Evolutionary conservation across 2,329 filamentous ascomycete genomes (phyloP).

Genomic region (Arachnomyces sp.): DNA sequence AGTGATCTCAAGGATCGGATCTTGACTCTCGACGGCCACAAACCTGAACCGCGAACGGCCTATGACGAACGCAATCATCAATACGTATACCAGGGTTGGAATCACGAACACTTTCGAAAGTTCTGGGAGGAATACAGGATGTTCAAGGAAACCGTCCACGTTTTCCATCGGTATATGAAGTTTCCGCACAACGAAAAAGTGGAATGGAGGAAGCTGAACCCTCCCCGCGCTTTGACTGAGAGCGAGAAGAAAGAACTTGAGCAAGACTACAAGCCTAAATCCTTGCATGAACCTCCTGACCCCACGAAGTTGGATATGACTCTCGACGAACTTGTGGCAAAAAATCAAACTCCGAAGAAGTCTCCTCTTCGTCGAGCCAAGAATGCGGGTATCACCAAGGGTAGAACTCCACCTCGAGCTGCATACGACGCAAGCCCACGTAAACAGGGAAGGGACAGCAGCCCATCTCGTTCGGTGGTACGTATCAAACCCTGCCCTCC

Average conservation of each 20-base stretch:
- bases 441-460: too few species aligned
- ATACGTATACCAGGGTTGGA: constrained; percentile 5
- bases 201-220: constrained; percentile 2
- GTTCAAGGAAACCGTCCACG: neutral
- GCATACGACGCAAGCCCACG: too few species aligned
- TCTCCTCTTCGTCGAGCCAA: too few species aligned
- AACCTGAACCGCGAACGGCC: neutral
- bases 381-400: too few species aligned
- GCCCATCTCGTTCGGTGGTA: too few species aligned
- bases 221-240: neutral
- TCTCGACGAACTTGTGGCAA: too few species aligned
- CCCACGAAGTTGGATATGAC: too few species aligned
- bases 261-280: too few species aligned
- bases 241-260: neutral
- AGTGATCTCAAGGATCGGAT: neutral
- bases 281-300: too few species aligned
- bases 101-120: constrained; percentile 1
- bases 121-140: constrained; percentile 8
- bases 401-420: too few species aligned
- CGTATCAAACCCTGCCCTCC: too few species aligned
- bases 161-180: neutral
- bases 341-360: too few species aligned
- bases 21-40: constrained; percentile 1
- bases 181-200: neutral
- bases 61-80: neutral